Evolutionary conservation across 2,329 filamentous ascomycete genomes (phyloP).

Genomic region (Colletotrichum sp.): DNA sequence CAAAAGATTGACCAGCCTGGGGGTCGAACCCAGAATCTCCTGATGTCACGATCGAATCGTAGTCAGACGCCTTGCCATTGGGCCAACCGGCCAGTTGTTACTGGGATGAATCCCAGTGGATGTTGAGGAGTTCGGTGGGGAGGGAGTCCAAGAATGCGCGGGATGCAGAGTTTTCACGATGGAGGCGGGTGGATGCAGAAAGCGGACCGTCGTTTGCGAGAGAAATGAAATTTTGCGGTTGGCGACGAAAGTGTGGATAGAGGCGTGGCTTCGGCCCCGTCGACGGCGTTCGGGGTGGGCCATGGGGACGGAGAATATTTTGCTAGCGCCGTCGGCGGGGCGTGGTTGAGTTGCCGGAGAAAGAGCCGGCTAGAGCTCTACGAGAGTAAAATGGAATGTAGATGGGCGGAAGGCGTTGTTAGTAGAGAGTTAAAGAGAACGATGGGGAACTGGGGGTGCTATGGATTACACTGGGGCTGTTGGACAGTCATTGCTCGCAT

Average conservation of each 20-base stretch:
- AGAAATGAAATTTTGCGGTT: not conserved
- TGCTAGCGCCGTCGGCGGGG: not conserved
- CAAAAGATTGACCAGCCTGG: slow-evolving; percentile 20
- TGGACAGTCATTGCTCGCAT: no score
- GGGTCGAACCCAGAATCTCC: slow-evolving; percentile 24
- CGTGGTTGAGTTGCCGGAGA: no score
- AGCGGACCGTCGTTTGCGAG: not conserved
- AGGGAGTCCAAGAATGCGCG: rapidly evolving
- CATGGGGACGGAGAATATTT: rapidly evolving
- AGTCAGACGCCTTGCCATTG: slow-evolving; percentile 50
- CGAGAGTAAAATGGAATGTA: no score
- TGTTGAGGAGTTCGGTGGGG: rapidly evolving
- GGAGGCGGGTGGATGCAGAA: not conserved
- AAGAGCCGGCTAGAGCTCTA: no score
- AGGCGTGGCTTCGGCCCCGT: not conserved
- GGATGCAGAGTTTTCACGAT: not conserved
- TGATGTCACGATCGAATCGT: slow-evolving; percentile 30
- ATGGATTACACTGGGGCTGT: no score
- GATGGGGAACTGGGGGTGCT: no score
- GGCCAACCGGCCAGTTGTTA: slow-evolving; percentile 28
- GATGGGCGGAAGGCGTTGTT: no score
- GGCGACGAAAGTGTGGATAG: not conserved
- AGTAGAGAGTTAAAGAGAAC: no score
- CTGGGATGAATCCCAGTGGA: not conserved
- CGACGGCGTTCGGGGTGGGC: not conserved